Base-by-base conservation (phyloP, 306 rosid species). In the Notholithocarpus densiflorus region DNA sequence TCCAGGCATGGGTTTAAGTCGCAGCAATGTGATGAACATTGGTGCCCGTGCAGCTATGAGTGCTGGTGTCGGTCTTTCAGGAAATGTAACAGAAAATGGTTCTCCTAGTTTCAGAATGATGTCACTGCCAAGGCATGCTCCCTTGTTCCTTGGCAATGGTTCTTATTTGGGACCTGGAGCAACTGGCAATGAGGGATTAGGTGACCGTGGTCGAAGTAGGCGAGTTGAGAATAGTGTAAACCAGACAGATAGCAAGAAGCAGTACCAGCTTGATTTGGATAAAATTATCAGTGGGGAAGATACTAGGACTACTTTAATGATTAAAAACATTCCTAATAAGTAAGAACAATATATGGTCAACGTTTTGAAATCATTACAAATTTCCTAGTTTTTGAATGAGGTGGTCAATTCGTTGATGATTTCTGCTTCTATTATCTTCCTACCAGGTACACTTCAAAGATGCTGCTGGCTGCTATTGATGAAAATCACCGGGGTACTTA, bases 261-360 rank as follows among this genome's bases (percentile, higher is more conserved):
- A 87, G 83, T 94, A 90, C 86, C 98, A 92, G 86, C 97, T 94
- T 83, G 97, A 90, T 88, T 88, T 94, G 29, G 98, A 94, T 37
- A 90, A 88, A 87, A 94, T 94, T 77, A 52, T 87, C 72, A 80
- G 74, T 2, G 97, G 98, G 56, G 97, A 92, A 83, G 98, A 94
- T 85, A 60, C 79, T 56, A 94, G 98, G 91, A 92, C 98, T 64
- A 94, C 98, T 54, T 88, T 94, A 82, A 94, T 94, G 98, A 90
- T 94, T 53, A 94, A 92, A 87, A 94, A 94, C 81, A 94, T 94
- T 82, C 98, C 98, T 76, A 94, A 94, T 73, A 92, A 92, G 98
- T 94, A 88, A 81, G 93, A 83, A 73, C 0, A 66, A 66, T 68
- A 55, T 21, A 52, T 55, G 9, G 19, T 17, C 72, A 72, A 65